Conservation (phyloP, 306 rosid species). For the Vigna unguiculata region DNA sequence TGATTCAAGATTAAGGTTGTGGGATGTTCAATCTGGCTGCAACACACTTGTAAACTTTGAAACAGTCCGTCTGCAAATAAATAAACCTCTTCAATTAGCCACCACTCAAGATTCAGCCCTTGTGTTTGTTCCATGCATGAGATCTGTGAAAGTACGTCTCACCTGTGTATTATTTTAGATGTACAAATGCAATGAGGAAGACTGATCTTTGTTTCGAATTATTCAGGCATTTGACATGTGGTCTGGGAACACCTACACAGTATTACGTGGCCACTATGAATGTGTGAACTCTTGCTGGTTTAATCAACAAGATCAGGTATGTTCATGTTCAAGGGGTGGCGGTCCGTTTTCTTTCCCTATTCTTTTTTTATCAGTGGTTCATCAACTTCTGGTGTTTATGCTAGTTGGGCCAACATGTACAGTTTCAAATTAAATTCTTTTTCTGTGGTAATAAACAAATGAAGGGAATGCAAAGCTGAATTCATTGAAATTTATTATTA, state of each 20-base stretch:
- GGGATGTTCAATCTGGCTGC: constrained; percentile 93
- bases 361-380: constrained; percentile 24
- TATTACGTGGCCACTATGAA: constrained; percentile 88
- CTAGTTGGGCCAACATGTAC: neutral
- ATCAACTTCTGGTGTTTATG: constrained; percentile 23
- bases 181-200: constrained; percentile 28
- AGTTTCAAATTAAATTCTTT: constrained; percentile 27
- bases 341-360: constrained; percentile 18
- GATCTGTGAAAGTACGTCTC: constrained; percentile 73
- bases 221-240: constrained; percentile 86
- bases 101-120: constrained; percentile 70
- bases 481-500: constrained; percentile 16
- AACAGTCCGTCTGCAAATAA: constrained; percentile 84
- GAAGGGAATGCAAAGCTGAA: constrained; percentile 22
- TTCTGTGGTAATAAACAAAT: constrained; percentile 33
- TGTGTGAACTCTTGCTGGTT: constrained; percentile 87
- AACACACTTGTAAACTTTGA: constrained; percentile 95
- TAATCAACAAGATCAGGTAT: constrained; percentile 83
- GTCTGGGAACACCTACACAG: constrained; percentile 73
- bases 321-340: constrained; percentile 36
- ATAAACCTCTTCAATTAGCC: constrained; percentile 91
- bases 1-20: constrained; percentile 91
- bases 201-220: constrained; percentile 43
- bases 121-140: constrained; percentile 96
- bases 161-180: constrained; percentile 27